phyloP scores from a whole-genome alignment of 176 grass and related monocot species.

The Leersia perrieri region DNA sequence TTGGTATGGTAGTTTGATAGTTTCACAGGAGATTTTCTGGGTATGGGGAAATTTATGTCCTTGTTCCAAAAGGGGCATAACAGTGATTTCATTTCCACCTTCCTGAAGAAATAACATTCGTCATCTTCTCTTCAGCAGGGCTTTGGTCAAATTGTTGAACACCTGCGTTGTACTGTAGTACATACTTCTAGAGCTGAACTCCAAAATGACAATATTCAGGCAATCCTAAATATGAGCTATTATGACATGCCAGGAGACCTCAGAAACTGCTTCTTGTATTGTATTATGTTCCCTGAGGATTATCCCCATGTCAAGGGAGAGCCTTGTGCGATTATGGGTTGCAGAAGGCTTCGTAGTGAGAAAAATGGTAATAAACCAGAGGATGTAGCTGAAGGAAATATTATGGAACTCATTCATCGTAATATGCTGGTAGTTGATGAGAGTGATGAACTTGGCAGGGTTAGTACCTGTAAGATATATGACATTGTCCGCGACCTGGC shows the following conservation, averaged over 20 bases:
- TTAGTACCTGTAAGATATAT: conserved; percentile 43
- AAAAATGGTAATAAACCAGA: conserved; percentile 28
- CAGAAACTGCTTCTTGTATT: conserved; percentile 43
- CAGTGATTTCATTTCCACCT: too few species aligned
- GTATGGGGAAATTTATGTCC: too few species aligned
- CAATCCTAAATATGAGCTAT: conserved; percentile 47
- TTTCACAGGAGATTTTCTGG: too few species aligned
- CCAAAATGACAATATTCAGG: conserved; percentile 15
- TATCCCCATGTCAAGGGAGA: conserved; percentile 39
- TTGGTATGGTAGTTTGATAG: too few species aligned
- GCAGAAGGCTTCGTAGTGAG: conserved; percentile 47
- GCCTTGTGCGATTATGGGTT: conserved; percentile 55
- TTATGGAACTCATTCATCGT: conserved; percentile 42
- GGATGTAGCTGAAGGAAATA: conserved; percentile 52
- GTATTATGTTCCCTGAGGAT: conserved; percentile 49
- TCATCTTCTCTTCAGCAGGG: too few species aligned
- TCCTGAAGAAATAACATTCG: too few species aligned
- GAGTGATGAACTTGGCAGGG: conserved; percentile 25
- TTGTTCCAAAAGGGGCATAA: too few species aligned
- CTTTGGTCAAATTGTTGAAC: too few species aligned
- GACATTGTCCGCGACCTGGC: conserved; percentile 48
- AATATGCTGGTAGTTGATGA: conserved; percentile 45
- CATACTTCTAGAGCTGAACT: too few species aligned
- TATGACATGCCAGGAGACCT: conserved; percentile 41
- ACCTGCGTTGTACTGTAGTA: too few species aligned